phyloP scores from a whole-genome alignment of 805 yeast species.

The Saccharomycopsis sp. region DNA sequence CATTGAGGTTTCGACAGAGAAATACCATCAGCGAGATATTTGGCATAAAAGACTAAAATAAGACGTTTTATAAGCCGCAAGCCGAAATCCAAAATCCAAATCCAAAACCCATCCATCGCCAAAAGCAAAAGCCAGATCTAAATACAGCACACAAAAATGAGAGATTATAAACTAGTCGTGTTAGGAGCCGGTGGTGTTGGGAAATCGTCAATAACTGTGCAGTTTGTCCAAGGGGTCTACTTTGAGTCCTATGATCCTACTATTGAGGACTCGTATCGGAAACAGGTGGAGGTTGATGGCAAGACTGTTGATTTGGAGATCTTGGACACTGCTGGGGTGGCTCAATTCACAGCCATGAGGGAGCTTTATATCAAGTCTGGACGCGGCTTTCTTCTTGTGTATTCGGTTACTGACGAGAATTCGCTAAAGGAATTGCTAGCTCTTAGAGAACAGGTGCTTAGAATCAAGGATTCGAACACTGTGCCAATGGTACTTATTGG shows the following conservation, averaged over 20 bases:
- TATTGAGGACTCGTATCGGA: slow-evolving; percentile 90
- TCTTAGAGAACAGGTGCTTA: slow-evolving; percentile 73
- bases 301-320: slow-evolving; percentile 81
- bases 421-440: slow-evolving; percentile 74
- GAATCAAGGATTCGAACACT: slow-evolving; percentile 67
- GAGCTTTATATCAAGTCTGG: slow-evolving; percentile 84
- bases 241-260: slow-evolving; percentile 94
- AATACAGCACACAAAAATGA: slow-evolving; percentile 22
- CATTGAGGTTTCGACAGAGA: background rate
- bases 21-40: background rate
- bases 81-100: background rate
- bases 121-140: background rate
- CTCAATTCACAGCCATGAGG: slow-evolving; percentile 94
- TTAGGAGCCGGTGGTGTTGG: slow-evolving; percentile 98
- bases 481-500: slow-evolving; percentile 92
- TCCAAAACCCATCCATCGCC: background rate
- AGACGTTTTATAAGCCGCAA: background rate
- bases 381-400: slow-evolving; percentile 82
- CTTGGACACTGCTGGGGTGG: slow-evolving; percentile 89
- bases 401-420: slow-evolving; percentile 70
- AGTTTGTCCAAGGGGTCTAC: slow-evolving; percentile 84
- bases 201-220: slow-evolving; percentile 87
- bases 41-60: background rate
- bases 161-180: slow-evolving; percentile 85
- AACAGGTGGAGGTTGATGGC: slow-evolving; percentile 82